Evolutionary conservation across 2,329 filamentous ascomycete genomes (phyloP).

Genomic region (Colletotrichum sp.): DNA sequence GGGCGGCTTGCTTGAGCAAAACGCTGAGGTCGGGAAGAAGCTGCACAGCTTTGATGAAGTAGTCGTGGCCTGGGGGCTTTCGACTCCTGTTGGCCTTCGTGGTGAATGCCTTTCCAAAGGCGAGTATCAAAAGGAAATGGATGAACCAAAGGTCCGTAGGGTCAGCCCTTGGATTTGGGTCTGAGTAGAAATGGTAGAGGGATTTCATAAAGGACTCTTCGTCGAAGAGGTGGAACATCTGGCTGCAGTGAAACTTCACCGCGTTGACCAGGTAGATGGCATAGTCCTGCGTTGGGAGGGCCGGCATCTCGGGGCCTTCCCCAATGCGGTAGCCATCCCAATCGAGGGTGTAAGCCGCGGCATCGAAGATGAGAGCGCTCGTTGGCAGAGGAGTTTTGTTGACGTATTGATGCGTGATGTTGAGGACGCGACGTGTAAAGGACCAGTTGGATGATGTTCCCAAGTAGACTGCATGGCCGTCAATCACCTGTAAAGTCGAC

Average conservation of each 20-base stretch:
- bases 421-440: slow-evolving; percentile 53
- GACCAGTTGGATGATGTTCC: slow-evolving; percentile 63
- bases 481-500: background rate
- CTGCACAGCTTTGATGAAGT: slow-evolving; percentile 48
- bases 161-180: slow-evolving; percentile 20
- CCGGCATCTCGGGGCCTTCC: slow-evolving; percentile 4
- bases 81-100: slow-evolving; percentile 38
- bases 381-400: slow-evolving; percentile 45
- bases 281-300: slow-evolving; percentile 46
- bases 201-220: slow-evolving; percentile 52
- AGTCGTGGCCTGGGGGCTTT: slow-evolving; percentile 49
- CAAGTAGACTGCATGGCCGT: slow-evolving; percentile 46
- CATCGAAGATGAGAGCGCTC: slow-evolving; percentile 52
- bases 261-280: slow-evolving; percentile 58
- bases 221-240: slow-evolving; percentile 59
- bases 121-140: slow-evolving; percentile 57
- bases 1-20: slow-evolving; percentile 44
- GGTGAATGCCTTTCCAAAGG: slow-evolving; percentile 59
- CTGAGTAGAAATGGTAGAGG: slow-evolving; percentile 31
- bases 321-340: slow-evolving; percentile 44
- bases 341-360: slow-evolving; percentile 52
- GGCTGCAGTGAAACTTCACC: slow-evolving; percentile 60
- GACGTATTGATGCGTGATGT: slow-evolving; percentile 50
- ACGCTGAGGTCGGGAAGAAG: slow-evolving; percentile 45
- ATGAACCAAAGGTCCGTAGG: slow-evolving; percentile 49